Conservation (phyloP, 371 early-diverging fungal species). For the Modicella reniformis region DNA sequence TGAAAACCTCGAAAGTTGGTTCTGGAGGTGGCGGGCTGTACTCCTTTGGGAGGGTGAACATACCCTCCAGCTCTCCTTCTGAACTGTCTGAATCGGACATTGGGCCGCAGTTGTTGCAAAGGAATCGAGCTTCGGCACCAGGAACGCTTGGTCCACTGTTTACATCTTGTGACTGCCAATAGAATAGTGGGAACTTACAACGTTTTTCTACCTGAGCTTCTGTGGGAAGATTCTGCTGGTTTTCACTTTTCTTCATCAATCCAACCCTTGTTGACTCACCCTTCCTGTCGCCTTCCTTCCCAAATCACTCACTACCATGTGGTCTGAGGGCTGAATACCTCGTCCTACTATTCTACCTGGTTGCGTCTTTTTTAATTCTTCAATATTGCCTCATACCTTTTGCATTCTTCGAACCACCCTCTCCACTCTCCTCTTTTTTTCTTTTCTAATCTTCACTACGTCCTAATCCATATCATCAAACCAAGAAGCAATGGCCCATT, state of each 20-base stretch:
- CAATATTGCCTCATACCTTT: slow-evolving; percentile 28
- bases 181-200: too few species aligned
- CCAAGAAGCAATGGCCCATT: slow-evolving; percentile 41
- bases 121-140: too few species aligned
- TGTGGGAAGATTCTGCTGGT: not conserved
- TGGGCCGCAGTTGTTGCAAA: not conserved
- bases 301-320: slow-evolving; percentile 39
- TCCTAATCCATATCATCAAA: not conserved
- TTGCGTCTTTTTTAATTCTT: slow-evolving; percentile 24
- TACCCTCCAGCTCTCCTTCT: slow-evolving; percentile 50
- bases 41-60: slow-evolving; percentile 57
- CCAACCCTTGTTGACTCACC: not conserved
- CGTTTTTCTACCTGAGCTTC: too few species aligned
- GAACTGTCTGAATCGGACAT: slow-evolving; percentile 48
- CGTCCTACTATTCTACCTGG: not conserved
- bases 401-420: not conserved
- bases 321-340: slow-evolving; percentile 44
- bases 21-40: slow-evolving; percentile 57
- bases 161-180: not conserved
- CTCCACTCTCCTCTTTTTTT: not conserved
- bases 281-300: not conserved
- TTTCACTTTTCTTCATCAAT: not conserved
- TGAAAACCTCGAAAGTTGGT: slow-evolving; percentile 64
- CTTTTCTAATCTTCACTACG: slow-evolving; percentile 2
- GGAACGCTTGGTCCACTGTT: not conserved